Evolutionary conservation across 163 green algal species (phyloP).

Genomic region (Volvox carteri): DNA sequence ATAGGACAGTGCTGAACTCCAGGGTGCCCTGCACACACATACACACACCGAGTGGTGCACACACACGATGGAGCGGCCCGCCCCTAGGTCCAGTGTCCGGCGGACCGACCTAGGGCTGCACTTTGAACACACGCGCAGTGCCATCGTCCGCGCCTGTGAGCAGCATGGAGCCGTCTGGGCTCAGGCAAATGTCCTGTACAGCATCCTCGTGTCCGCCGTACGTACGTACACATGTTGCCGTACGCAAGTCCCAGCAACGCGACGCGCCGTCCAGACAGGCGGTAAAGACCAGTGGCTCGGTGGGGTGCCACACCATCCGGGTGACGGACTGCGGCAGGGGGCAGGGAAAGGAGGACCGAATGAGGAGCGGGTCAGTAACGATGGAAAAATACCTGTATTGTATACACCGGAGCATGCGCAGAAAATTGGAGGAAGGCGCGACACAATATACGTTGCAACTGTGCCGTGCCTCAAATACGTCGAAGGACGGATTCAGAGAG

Average conservation of each 20-base stretch:
- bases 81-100: too few species aligned
- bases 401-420: too few species aligned
- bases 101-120: slow-evolving; percentile 5
- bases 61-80: too few species aligned
- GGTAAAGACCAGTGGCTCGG: slow-evolving; percentile 77
- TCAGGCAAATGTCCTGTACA: slow-evolving; percentile 85
- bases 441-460: too few species aligned
- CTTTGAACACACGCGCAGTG: slow-evolving; percentile 82
- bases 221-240: slow-evolving; percentile 70
- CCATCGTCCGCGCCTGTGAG: slow-evolving; percentile 85
- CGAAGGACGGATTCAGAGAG: too few species aligned
- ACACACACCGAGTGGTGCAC: too few species aligned
- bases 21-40: too few species aligned
- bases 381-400: too few species aligned
- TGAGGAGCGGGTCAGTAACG: too few species aligned
- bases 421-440: too few species aligned
- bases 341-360: not conserved
- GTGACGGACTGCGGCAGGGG: slow-evolving; percentile 79
- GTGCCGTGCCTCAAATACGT: too few species aligned
- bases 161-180: slow-evolving; percentile 77
- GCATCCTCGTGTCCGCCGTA: slow-evolving; percentile 76
- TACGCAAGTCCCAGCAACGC: slow-evolving; percentile 87
- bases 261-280: slow-evolving; percentile 87
- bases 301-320: slow-evolving; percentile 64
- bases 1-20: too few species aligned